Conservation (phyloP, 306 rosid genomes). For the Dryas alaskensis region DNA sequence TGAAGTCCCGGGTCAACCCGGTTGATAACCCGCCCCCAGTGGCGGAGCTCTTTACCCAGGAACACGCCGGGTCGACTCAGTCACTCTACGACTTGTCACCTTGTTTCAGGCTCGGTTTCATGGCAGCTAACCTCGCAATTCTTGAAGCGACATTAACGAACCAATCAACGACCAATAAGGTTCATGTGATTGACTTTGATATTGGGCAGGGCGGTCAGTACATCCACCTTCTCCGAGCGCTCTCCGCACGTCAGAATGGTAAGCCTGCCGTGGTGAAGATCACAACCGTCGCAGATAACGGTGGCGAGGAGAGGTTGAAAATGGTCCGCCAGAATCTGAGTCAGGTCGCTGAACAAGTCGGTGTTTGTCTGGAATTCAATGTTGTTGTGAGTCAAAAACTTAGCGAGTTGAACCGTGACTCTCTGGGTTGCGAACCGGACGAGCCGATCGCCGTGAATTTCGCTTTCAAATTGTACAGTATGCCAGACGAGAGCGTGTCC, state of each 20-base stretch:
- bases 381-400: constrained; percentile 32
- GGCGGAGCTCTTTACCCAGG: constrained; percentile 42
- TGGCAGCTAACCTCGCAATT: constrained; percentile 76
- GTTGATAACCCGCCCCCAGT: constrained; percentile 45
- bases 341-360: constrained; percentile 27
- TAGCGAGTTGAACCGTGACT: constrained; percentile 69
- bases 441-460: constrained; percentile 67
- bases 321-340: constrained; percentile 37
- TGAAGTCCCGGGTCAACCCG: constrained; percentile 55
- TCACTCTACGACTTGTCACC: constrained; percentile 48
- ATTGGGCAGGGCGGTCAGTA: constrained; percentile 73
- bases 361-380: constrained; percentile 44
- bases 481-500: constrained; percentile 91
- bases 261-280: constrained; percentile 38
- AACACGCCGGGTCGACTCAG: constrained; percentile 73
- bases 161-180: constrained; percentile 21
- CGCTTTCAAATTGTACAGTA: constrained; percentile 62
- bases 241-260: constrained; percentile 35
- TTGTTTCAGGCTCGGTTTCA: constrained; percentile 54
- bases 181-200: constrained; percentile 82
- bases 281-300: constrained; percentile 43
- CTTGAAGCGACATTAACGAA: constrained; percentile 70
- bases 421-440: constrained; percentile 53
- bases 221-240: constrained; percentile 42
- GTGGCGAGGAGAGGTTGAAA: constrained; percentile 40